Evolutionary conservation across 2,329 filamentous ascomycete species (phyloP), one percentile per base, ranked within the genome.

Genomic region (Ceratocystiopsis brevicomis): DNA sequence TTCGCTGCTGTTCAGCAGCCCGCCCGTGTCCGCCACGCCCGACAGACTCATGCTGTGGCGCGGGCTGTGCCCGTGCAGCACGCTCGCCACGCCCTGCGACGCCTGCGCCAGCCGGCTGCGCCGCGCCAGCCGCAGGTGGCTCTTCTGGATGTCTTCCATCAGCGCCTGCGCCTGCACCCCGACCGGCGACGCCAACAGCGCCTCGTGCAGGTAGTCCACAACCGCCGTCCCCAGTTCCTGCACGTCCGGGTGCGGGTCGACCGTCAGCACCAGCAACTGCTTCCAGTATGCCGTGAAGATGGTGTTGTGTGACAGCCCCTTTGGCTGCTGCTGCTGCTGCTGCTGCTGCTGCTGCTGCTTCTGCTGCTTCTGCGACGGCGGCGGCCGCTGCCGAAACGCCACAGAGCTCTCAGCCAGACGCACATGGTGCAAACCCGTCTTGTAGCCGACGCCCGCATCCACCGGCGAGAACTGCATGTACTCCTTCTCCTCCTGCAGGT

Each of bases 231-330:
- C 88, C 57, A 90, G 82, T 50, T 80, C 73, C 49, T 92, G 82
- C 33, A 96, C 83, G 55, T 96, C 88, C 1, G 88, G 86, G 55
- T 95, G 87, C 37, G 90, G 88, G 56, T 98, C 90, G 16, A 93
- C 84, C 38, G 85, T 88, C 58, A 96, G 69, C 48, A 93, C 83
- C 46, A 95, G 66, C 38, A 92, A 70, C 54, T 95, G 83, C 57
- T 93, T 90, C 90, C 90, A 98, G 48, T 92, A 81, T 1, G 87
- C 82, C 30, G 87, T 81, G 57, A 92, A 95, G 16, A 94, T 82
- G 0, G 86, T 94, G 55, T 93, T 90, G 50, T 83, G 78, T 13
- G 87, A 85, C 12, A 83, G 60, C 1, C 74, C 71, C 38, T 74
- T 69, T 3, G 70, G 66, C 3, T 64, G 55, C 21, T 66, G 61